Evolutionary conservation across 2,329 filamentous ascomycete genomes (phyloP), one percentile per base, ranked within the genome.

Genomic region (Rugonectria rugulosa): DNA sequence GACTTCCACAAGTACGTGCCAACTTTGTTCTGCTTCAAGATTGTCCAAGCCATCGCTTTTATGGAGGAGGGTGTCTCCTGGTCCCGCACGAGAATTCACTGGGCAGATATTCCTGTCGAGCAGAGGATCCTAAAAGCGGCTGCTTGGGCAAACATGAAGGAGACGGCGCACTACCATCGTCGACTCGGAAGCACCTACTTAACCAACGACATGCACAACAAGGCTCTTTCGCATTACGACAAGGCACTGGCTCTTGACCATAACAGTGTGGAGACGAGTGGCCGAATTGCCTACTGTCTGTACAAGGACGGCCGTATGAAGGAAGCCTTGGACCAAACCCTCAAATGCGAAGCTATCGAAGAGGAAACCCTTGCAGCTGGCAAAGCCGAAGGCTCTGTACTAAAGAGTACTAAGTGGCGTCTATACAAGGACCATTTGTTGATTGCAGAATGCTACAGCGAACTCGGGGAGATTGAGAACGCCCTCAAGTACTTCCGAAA

Each of bases 11-110:
- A 64, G 27, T 77, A 77, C 29, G 64, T 77, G 6, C 74, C 75
- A 5, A 76, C 75, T 0, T 60, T 74, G 0, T 75, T 77, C 52
- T 78, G 75, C 58, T 77, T 78, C 57, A 74, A 76, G 50, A 76
- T 78, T 31, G 75, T 78, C 4, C 75, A 78, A 52, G 73, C 70
- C 36, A 68, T 77, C 24, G 73, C 75, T 5, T 73, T 73, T 3
- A 72, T 77, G 65, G 68, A 77, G 12, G 68, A 70, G 2, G 76
- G 73, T 2, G 65, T 70, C 48, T 73, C 70, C 0, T 77, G 73
- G 72, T 69, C 70, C 0, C 70, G 75, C 32, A 71, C 70, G 5
- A 70, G 71, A 15, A 58, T 57, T 3, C 70, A 74, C 56, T 78
- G 75, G 75, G 63, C 69, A 0, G 72, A 73, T 1, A 68, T 73